Evolutionary conservation across 352 stramenopile genomes (phyloP).

Genomic region (Phytophthora quininea): DNA sequence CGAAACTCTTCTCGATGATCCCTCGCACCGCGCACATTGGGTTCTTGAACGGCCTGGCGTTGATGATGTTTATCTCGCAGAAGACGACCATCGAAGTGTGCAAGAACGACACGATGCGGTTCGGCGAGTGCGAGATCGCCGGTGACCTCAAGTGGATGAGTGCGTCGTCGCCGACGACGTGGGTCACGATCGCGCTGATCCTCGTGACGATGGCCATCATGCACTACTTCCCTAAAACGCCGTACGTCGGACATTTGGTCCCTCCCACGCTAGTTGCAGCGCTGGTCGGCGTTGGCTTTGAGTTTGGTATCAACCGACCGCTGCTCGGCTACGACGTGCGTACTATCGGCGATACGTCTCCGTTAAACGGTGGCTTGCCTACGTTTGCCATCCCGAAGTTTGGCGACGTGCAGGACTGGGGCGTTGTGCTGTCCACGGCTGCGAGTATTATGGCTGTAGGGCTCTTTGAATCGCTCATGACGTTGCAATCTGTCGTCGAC

Average conservation of each 20-base stretch:
- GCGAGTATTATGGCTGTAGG: conserved; percentile 91
- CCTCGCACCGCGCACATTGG: conserved; percentile 95
- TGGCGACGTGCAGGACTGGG: conserved; percentile 57
- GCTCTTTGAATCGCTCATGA: conserved; percentile 95
- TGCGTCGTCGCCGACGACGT: conserved; percentile 51
- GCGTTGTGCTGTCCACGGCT: conserved; percentile 84
- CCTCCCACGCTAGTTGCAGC: conserved; percentile 84
- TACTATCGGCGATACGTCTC: conserved; percentile 78
- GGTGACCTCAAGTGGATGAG: conserved; percentile 82
- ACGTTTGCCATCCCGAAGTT: conserved; percentile 61
- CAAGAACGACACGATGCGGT: conserved; percentile 51
- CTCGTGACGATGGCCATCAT: conserved; percentile 88
- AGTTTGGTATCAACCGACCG: conserved; percentile 87
- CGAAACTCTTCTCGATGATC: conserved; percentile 93
- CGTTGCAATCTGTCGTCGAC: conserved; percentile 92
- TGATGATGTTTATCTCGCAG: conserved; percentile 96
- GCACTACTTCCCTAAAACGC: conserved; percentile 76
- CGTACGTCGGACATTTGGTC: conserved; percentile 65
- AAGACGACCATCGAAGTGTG: conserved; percentile 91
- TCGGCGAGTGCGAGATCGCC: conserved; percentile 78
- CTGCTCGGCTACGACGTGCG: conserved; percentile 78
- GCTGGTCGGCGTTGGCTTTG: conserved; percentile 78
- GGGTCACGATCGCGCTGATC: conserved; percentile 75
- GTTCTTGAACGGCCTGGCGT: conserved; percentile 95
- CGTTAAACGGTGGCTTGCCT: conserved; percentile 54